phyloP scores from a whole-genome alignment of 2,329 filamentous ascomycete species.

The Clonostachys byssicola region DNA sequence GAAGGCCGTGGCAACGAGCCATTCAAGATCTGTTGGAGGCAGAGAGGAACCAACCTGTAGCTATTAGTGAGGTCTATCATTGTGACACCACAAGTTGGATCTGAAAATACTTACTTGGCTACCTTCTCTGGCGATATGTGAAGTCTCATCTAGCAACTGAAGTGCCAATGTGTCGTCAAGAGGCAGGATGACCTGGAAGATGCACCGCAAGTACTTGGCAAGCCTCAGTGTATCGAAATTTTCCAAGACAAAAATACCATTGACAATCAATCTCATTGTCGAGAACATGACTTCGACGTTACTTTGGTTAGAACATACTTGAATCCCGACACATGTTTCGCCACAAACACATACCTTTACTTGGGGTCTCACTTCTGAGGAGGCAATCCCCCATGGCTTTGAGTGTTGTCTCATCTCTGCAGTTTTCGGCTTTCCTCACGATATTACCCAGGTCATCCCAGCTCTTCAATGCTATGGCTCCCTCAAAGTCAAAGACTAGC shows the following conservation, averaged over 20 bases:
- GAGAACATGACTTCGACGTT: constrained; percentile 37
- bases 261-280: constrained; percentile 64
- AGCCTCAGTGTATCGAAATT: constrained; percentile 54
- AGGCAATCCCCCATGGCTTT: constrained; percentile 65
- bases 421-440: constrained; percentile 45
- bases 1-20: constrained; percentile 66
- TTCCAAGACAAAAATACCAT: constrained; percentile 57
- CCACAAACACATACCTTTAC: constrained; percentile 34
- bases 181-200: constrained; percentile 65
- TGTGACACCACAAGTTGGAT: constrained; percentile 6
- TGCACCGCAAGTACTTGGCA: constrained; percentile 73
- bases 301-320: neutral
- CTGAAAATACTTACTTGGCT: neutral
- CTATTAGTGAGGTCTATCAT: constrained; percentile 1
- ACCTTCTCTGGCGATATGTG: constrained; percentile 45
- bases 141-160: constrained; percentile 60
- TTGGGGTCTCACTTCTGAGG: constrained; percentile 47
- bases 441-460: constrained; percentile 64
- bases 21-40: constrained; percentile 67
- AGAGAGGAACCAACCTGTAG: constrained; percentile 41
- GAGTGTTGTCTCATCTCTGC: constrained; percentile 39
- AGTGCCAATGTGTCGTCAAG: constrained; percentile 52
- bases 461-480: constrained; percentile 57
- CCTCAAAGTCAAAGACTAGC: constrained; percentile 77
- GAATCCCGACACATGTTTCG: neutral